These are phyloP conservation scores for Zygosaccharomyces siamensis DNA, from an alignment of 805 yeast genomes.

Conservation along the genomic window DNA sequence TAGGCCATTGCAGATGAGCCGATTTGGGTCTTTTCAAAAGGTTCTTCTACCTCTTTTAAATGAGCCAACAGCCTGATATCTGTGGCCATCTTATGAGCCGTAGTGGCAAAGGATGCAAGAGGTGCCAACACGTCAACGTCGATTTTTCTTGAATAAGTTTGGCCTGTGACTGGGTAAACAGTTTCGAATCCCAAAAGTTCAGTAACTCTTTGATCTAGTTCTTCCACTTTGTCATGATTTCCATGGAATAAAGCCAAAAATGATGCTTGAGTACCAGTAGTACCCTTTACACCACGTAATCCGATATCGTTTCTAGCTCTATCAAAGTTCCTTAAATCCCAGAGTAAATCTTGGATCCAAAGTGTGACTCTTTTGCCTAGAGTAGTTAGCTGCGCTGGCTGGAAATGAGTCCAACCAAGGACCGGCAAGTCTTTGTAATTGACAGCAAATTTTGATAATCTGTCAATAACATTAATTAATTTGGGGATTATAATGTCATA, in stretches of 20 bases:
- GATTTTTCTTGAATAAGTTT: slow-evolving; percentile 97
- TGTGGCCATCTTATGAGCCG: slow-evolving; percentile 97
- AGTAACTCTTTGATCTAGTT: slow-evolving; percentile 84
- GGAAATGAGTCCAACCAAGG: slow-evolving; percentile 99
- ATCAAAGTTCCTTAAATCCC: slow-evolving; percentile 94
- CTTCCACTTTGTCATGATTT: slow-evolving; percentile 93
- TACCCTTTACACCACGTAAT: slow-evolving; percentile 96
- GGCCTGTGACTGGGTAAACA: slow-evolving; percentile 97
- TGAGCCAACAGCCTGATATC: slow-evolving; percentile 94
- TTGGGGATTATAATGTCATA: slow-evolving; percentile 90
- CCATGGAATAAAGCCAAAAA: slow-evolving; percentile 94
- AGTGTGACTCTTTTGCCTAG: slow-evolving; percentile 97
- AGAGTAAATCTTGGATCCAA: slow-evolving; percentile 95
- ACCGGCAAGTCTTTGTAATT: slow-evolving; percentile 94
- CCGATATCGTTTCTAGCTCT: slow-evolving; percentile 97
- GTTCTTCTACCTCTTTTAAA: slow-evolving; percentile 96
- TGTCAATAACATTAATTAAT: slow-evolving; percentile 90
- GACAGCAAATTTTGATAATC: slow-evolving; percentile 81
- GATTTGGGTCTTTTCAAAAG: slow-evolving; percentile 96
- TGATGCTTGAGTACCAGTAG: slow-evolving; percentile 98
- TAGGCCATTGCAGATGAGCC: slow-evolving; percentile 99
- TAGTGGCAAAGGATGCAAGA: slow-evolving; percentile 88
- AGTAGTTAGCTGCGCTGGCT: slow-evolving; percentile 98
- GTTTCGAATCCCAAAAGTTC: slow-evolving; percentile 89
- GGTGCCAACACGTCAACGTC: slow-evolving; percentile 93